Evolutionary conservation across 2,329 filamentous ascomycete species (phyloP).

Genomic region (Penicillium psychrosexuale): DNA sequence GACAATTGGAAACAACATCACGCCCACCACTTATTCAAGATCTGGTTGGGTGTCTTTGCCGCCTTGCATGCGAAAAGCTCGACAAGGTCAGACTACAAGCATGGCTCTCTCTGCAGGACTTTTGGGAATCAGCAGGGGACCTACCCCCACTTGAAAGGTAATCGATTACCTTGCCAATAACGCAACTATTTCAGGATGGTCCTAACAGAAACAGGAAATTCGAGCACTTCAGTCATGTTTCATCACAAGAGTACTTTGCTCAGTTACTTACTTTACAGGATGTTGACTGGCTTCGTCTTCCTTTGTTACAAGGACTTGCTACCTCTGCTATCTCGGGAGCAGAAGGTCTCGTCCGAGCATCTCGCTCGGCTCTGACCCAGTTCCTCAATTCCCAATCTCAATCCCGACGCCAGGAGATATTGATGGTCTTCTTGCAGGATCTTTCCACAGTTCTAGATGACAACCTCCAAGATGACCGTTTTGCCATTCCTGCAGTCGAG

Average conservation of each 20-base stretch:
- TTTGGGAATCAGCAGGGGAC: slow-evolving; percentile 37
- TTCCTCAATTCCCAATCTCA: slow-evolving; percentile 29
- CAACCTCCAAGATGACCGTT: slow-evolving; percentile 61
- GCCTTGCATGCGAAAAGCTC: slow-evolving; percentile 82
- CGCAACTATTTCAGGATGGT: background rate
- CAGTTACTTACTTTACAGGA: slow-evolving; percentile 40
- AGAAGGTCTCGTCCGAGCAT: slow-evolving; percentile 44
- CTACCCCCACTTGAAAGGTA: slow-evolving; percentile 45
- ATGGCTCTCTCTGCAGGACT: slow-evolving; percentile 43
- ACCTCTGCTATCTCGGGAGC: slow-evolving; percentile 46
- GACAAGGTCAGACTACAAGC: slow-evolving; percentile 71
- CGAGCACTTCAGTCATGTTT: slow-evolving; percentile 46
- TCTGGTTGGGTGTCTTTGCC: slow-evolving; percentile 50
- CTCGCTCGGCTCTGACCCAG: slow-evolving; percentile 42
- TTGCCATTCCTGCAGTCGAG: slow-evolving; percentile 73
- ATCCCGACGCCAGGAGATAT: slow-evolving; percentile 36
- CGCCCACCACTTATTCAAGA: slow-evolving; percentile 22
- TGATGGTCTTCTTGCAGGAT: slow-evolving; percentile 49
- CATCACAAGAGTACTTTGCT: slow-evolving; percentile 42
- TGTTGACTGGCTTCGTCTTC: slow-evolving; percentile 36
- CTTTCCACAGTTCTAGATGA: slow-evolving; percentile 55
- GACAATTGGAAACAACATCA: slow-evolving; percentile 7
- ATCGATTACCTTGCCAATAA: slow-evolving; percentile 7
- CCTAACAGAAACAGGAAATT: slow-evolving; percentile 35
- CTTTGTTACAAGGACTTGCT: slow-evolving; percentile 43